These are phyloP conservation scores for Aspergillus proliferans DNA, from an alignment of 2,329 filamentous ascomycete species.

Conservation along the genomic window DNA sequence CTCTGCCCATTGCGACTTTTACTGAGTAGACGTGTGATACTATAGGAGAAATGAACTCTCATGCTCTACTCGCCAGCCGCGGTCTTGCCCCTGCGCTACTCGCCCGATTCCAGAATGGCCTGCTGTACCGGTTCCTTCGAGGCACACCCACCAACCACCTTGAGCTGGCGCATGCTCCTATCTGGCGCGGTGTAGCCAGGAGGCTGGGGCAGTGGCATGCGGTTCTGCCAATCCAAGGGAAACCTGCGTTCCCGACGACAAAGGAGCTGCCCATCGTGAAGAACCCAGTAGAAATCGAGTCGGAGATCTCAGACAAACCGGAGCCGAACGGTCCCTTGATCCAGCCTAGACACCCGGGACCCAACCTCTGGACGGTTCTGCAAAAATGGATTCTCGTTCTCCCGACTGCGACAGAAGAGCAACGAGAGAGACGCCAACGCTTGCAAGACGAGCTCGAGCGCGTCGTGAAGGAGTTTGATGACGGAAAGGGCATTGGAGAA, in stretches of 20 bases:
- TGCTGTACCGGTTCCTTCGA: slow-evolving; percentile 86
- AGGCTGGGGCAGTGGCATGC: slow-evolving; percentile 93
- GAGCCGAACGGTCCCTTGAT: slow-evolving; percentile 25
- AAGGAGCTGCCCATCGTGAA: slow-evolving; percentile 12
- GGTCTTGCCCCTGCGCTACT: slow-evolving; percentile 80
- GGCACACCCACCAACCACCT: slow-evolving; percentile 73
- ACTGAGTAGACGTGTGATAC: slow-evolving; percentile 25
- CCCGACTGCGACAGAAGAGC: slow-evolving; percentile 63
- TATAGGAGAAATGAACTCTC: slow-evolving; percentile 58
- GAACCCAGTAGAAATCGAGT: slow-evolving; percentile 17
- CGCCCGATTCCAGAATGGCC: slow-evolving; percentile 89
- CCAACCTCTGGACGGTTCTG: slow-evolving; percentile 91
- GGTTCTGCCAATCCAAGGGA: slow-evolving; percentile 50
- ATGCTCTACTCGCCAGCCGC: slow-evolving; percentile 78
- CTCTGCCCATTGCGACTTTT: slow-evolving; percentile 29
- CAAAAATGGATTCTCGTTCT: slow-evolving; percentile 91
- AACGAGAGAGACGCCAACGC: slow-evolving; percentile 59
- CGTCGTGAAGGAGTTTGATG: slow-evolving; percentile 65
- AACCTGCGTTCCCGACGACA: slow-evolving; percentile 9
- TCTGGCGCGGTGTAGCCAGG: slow-evolving; percentile 78
- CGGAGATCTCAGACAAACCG: slow-evolving; percentile 8
- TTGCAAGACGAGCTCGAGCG: slow-evolving; percentile 70
- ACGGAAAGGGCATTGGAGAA: slow-evolving; percentile 68
- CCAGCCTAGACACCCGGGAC: slow-evolving; percentile 63
- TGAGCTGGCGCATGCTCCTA: slow-evolving; percentile 67